Base-by-base conservation (phyloP, 2,329 filamentous ascomycete genomes). In the Beauveria sp. region DNA sequence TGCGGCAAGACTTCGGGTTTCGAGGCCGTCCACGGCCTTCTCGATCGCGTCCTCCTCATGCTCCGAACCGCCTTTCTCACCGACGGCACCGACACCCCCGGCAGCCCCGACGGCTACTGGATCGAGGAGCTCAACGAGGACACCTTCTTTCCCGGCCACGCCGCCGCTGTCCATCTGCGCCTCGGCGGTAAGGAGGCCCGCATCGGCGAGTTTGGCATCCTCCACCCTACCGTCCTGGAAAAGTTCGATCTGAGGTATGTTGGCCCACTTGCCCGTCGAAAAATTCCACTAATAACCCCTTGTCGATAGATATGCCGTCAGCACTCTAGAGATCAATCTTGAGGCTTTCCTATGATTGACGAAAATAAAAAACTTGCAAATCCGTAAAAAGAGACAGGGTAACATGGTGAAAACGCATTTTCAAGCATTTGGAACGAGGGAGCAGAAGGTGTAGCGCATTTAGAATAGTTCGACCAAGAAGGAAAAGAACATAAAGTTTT, bases 1-100 rank as follows among this genome's bases (percentile, higher is more conserved):
- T 97, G 93, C 76, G 92, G 92, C 70, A 96, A 94, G 81, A 91
- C 87, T 3, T 92, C 88, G 67, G 94, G 96, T 47, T 99, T 99
- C 74, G 94, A 99, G 77, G 80, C 96, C 65, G 91, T 99, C 3
- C 96, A 99, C 76, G 94, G 94, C 62, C 82, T 99, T 66, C 79
- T 99, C 48, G 94, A 99, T 75, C 88, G 94, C 58, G 78, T 97
- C 64, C 88, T 99, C 83, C 79, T 90, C 63, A 97, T 97, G 93
- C 84, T 99, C 63, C 89, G 89, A 70, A 89, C 86, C 52, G 84
- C 86, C 47, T 96, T 96, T 78, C 77, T 94, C 62, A 89, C 86
- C 66, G 77, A 83, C 64, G 77, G 84, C 26, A 78, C 72, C 67
- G 75, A 79, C 66, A 76, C 84, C 71, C 77, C 80, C 64, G 77